Evolutionary conservation across 129 eudicot species (phyloP), one percentile per base, ranked within the genome.

Genomic region (Tanacetum coccineum): DNA sequence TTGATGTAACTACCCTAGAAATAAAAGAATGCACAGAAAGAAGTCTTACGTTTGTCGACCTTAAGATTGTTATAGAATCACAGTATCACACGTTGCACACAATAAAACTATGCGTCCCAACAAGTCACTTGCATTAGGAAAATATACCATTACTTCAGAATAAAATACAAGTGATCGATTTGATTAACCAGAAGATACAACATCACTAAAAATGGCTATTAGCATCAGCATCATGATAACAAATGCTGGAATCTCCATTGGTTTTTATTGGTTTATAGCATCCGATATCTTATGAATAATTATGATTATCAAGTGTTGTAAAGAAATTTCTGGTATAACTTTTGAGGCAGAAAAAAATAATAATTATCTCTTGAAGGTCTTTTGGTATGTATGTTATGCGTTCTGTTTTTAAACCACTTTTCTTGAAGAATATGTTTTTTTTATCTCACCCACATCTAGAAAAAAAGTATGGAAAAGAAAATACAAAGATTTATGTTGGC

Each of bases 361-460:
- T 40, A 50, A 20, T 17, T 59, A 47, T 60, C 21, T 70, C 36
- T 14, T 61, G 69, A 51, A 63, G 17, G 26, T 39, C 62, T 62
- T 72, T 72, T 6, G 26, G 28, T 62, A 50, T 71, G 68, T 61
- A 49, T 18, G 46, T 51, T 50, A 48, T 21, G 53, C 17, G 64
- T 73, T 44, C 14, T 53, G 32, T 63, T 55, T 53, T 13, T n/a
- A 25, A 66, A 47, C 55, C 67, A 58, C 73, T 67, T 67, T 59
- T 67, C 14, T 32, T 49, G 25, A 2, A 44, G 62, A 69, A 72
- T 36, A 59, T 59, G 26, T 12, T 68, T 75, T 28, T 57, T 52
- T 66, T 75, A 67, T 59, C 74, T 59, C 71, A 56, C 48, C 73
- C 4, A 46, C 56, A 48, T 39, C 39, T 68, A 67, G 63, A 59